Percentiles rank a stretch among this genome's conserved stretches.
Conservation (phyloP, 129 eudicot species). For the sunflower (Helianthus annuus) region HanXRQr2.0-SUNRISE NC_035436.2:49218879-49219378, state of each 20-base stretch:
- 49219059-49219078: slow-evolving; percentile 76
- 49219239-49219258: background rate
- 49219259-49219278: slow-evolving; percentile 59
- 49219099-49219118: slow-evolving; percentile 76
- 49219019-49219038: slow-evolving; percentile 54
- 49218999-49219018: slow-evolving; percentile 27
- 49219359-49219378: background rate
- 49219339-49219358: background rate
- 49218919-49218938: too few relatives aligned
- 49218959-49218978: background rate
- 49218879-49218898: too few relatives aligned
- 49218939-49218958: slow-evolving; percentile 33
- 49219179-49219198: background rate
- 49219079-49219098: slow-evolving; percentile 46
- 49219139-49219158: slow-evolving; percentile 78
- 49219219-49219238: background rate
- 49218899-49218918: too few relatives aligned
- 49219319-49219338: slow-evolving; percentile 90
- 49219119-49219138: slow-evolving; percentile 78
- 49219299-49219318: slow-evolving; percentile 91
- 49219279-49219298: slow-evolving; percentile 97
- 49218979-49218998: slow-evolving; percentile 52
- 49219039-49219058: slow-evolving; percentile 87
- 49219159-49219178: slow-evolving; percentile 94
- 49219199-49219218: background rate